Evolutionary conservation across 176 grass and related monocot genomes (phyloP), one percentile per base, ranked within the genome.

Genomic region (Stipa capillata): DNA sequence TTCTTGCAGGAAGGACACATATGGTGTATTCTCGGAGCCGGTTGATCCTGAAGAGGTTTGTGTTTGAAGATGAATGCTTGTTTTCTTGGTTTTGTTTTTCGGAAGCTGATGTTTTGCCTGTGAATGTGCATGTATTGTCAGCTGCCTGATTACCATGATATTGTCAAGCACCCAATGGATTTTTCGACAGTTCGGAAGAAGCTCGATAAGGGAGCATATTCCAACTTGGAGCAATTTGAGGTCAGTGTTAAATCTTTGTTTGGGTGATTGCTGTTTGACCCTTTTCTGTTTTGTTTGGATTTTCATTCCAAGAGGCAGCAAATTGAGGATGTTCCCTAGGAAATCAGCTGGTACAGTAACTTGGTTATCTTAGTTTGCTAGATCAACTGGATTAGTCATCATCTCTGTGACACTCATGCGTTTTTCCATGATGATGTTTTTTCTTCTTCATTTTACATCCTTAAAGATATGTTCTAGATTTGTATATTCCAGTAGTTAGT

Each of bases 81-180:
- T 86, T 69, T 78, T 73, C 24, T 15, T 78, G 48, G 8, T 76
- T 72, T 59, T 35, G 67, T 70, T 83, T 48, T 62, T 13, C 0
- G 7, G 14, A 72, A 72, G 33, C 60, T 88, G 67, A 75, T 83
- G 64, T 35, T 85, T 83, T 83, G 78, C 6, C 33, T 65, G 43
- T 68, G 62, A 35, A 83, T 90, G 14, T 53, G 9, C 40, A 67
- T 77, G 29, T 79, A 27, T 52, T 66, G 37, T 31, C 84, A 99
- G 97, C 91, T 99, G 60, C 97, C 97, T 1, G 97, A 99, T 48
- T 99, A 99, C 69, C 86, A 79, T 91, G 97, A 95, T 63, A 99
- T 95, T 72, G 91, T 99, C 69, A 81, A 99, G 43, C 80, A 99
- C 81, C 96, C 96, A 0, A 99, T 99, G 96, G 96, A 99, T 85